A percentile compares a stretch with the other conserved stretches of the same genome.
These are phyloP conservation scores for Phytophthora pini DNA, from an alignment of 352 stramenopile genomes.

Conservation along the genomic window DNA sequence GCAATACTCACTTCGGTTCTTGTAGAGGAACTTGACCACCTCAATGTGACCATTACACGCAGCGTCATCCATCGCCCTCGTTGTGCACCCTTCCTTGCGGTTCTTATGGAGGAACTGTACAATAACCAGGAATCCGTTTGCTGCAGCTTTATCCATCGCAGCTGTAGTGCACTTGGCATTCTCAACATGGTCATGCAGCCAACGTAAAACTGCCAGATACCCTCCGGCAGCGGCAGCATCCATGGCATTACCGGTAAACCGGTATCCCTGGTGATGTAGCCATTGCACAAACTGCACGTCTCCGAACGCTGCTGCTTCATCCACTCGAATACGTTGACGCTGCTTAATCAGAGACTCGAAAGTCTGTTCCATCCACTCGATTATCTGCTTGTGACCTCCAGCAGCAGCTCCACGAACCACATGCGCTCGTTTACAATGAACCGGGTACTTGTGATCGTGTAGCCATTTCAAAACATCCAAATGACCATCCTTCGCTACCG, in stretches of 20 bases:
- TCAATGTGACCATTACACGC: conserved; percentile 40
- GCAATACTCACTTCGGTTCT: conserved; percentile 47
- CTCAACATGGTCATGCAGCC: conserved; percentile 31
- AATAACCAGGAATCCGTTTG: conserved; percentile 32
- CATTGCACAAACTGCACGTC: conserved; percentile 44
- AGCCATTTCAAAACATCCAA: conserved; percentile 45
- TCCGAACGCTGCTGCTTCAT: conserved; percentile 35
- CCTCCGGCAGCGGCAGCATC: conserved; percentile 35
- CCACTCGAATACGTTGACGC: conserved; percentile 43
- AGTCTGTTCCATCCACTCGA: conserved; percentile 40
- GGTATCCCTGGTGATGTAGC: conserved; percentile 37
- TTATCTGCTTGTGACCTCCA: conserved; percentile 27
- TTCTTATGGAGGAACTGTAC: conserved; percentile 45
- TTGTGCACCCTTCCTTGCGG: conserved; percentile 49
- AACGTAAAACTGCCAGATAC: conserved; percentile 33
- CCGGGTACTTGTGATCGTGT: conserved; percentile 23
- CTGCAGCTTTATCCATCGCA: conserved; percentile 45
- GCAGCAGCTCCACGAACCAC: conserved; percentile 33
- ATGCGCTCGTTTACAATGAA: conserved; percentile 44
- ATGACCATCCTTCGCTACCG: conserved; percentile 31
- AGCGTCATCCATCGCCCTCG: conserved; percentile 45
- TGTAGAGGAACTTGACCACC: conserved; percentile 44
- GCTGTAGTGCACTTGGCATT: conserved; percentile 25
- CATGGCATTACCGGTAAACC: conserved; percentile 35
- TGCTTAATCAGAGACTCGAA: conserved; percentile 27